phyloP scores from a whole-genome alignment of 225 moss, liverwort and hornwort species.

The Bryoerythrophyllum caledonicum region DNA sequence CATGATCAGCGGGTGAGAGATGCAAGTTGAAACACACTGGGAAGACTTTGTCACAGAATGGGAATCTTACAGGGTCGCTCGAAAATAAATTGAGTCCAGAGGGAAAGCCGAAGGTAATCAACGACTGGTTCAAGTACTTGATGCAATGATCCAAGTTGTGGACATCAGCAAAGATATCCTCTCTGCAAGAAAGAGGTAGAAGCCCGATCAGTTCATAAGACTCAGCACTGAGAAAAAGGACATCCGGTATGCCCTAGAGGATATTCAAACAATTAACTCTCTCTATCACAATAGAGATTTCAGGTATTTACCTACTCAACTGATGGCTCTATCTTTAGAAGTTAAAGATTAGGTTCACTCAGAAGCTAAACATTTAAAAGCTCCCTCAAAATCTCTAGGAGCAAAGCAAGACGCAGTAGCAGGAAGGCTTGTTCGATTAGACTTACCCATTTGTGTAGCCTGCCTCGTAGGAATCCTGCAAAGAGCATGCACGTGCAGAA shows the following conservation, averaged over 20 bases:
- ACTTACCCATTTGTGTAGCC: conserved; percentile 46
- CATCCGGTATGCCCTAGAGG: neutral
- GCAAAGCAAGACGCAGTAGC: neutral
- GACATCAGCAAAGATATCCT: conserved; percentile 81
- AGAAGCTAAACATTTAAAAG: neutral
- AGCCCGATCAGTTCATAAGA: conserved; percentile 11
- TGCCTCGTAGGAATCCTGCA: conserved; percentile 47
- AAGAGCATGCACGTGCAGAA: conserved; percentile 17
- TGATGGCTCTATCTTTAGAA: conserved; percentile 7
- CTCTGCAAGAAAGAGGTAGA: conserved; percentile 46
- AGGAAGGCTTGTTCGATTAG: neutral
- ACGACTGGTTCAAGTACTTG: conserved; percentile 84
- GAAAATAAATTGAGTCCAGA: conserved; percentile 68
- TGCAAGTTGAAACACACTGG: conserved; percentile 8
- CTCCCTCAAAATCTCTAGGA: neutral
- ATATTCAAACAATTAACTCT: conserved; percentile 5
- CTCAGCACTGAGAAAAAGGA: conserved; percentile 9
- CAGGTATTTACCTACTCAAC: neutral
- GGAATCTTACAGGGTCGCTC: conserved; percentile 70
- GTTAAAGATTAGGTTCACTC: neutral
- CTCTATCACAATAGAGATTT: conserved; percentile 1
- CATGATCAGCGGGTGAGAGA: neutral
- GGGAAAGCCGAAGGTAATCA: conserved; percentile 87
- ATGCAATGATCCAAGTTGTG: conserved; percentile 94
- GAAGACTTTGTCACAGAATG: neutral